A percentile compares a stretch with the other conserved stretches of the same genome.
These are phyloP conservation scores for Saccharomycopsis sp. DNA, from an alignment of 805 yeast species.

Conservation along the genomic window DNA sequence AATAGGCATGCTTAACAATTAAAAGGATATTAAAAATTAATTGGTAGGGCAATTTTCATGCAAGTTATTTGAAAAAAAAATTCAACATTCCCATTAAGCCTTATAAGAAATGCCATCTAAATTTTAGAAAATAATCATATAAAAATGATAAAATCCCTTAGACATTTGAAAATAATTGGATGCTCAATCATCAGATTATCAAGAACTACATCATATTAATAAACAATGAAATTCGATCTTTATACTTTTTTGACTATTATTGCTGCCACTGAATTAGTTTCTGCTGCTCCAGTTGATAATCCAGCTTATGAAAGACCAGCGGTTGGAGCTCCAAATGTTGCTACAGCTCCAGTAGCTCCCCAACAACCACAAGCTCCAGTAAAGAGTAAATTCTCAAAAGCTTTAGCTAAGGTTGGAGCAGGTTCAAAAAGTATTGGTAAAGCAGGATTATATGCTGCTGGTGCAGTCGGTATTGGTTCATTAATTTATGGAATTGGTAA, in stretches of 20 bases:
- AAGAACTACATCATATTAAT: not conserved
- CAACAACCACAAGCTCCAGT: not conserved
- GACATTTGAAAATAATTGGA: not conserved
- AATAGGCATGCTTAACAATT: no score
- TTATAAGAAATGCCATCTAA: not conserved
- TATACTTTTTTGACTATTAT: no score
- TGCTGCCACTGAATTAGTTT: not conserved
- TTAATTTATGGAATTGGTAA: not conserved
- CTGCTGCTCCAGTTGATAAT: not conserved
- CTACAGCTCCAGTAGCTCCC: not conserved
- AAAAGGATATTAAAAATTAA: no score
- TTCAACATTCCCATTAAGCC: not conserved
- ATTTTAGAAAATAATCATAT: not conserved
- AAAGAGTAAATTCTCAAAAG: not conserved
- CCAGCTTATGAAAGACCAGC: not conserved
- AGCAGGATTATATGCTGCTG: slow-evolving; percentile 6
- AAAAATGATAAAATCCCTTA: not conserved
- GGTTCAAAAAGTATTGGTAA: slow-evolving; percentile 5
- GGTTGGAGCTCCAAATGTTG: slow-evolving; percentile 1
- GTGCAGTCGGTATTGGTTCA: slow-evolving; percentile 1
- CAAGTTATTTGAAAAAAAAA: no score
- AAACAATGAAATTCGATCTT: no score
- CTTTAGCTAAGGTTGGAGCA: not conserved
- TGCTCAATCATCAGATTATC: not conserved
- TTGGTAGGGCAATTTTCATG: no score